Evolutionary conservation across 306 rosid genomes (phyloP).

Genomic region (Cucumis hystrix): DNA sequence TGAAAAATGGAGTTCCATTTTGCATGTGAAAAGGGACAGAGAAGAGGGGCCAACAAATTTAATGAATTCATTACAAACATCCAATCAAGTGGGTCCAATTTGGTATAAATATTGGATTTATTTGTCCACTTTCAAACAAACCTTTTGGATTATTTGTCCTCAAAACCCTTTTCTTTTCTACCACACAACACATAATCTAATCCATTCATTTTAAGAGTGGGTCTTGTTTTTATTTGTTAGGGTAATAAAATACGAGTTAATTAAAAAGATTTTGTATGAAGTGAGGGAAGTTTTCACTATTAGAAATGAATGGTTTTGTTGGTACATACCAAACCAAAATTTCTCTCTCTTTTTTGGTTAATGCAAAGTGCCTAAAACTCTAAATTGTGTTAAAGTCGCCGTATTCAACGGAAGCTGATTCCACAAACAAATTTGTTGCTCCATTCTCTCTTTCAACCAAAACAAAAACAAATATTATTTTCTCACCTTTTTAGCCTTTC

Average conservation of each 20-base stretch:
- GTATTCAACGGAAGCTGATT: background rate
- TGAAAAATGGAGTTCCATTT: background rate
- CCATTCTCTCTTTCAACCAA: background rate
- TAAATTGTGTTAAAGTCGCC: background rate
- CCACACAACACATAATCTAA: background rate
- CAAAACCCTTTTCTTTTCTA: background rate
- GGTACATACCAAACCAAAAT: no score
- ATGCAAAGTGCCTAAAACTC: background rate
- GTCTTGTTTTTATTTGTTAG: no score
- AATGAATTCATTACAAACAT: slow-evolving; percentile 1
- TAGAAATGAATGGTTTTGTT: no score
- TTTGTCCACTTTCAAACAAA: background rate
- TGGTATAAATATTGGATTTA: background rate
- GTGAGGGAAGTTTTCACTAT: no score
- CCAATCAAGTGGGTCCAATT: background rate
- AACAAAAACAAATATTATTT: background rate
- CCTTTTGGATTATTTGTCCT: background rate
- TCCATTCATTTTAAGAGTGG: no score
- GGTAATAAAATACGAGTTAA: no score
- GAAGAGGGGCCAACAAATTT: background rate
- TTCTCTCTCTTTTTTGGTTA: background rate
- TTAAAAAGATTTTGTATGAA: no score
- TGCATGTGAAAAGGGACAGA: background rate
- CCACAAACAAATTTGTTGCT: background rate
- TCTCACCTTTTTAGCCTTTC: background rate